Percentiles rank a stretch among this genome's conserved stretches.
These are phyloP conservation scores for Cladosporium austrohemisphaericum DNA, from an alignment of 2,329 filamentous ascomycete species.

Conservation along the genomic window DNA sequence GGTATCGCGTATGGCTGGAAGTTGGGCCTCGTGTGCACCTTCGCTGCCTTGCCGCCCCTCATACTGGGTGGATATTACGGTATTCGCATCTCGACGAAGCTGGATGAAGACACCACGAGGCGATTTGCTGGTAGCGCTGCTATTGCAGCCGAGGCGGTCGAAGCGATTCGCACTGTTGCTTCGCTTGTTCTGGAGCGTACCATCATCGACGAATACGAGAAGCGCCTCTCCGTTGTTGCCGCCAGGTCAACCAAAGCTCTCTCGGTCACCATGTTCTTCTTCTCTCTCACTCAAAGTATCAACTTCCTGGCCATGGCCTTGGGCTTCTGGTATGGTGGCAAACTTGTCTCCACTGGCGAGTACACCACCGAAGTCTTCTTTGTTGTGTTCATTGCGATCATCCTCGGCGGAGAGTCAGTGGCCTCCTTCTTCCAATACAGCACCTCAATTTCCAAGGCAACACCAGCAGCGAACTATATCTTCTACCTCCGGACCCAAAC, in stretches of 20 bases:
- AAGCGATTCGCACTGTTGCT: constrained; percentile 34
- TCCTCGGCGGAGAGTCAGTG: constrained; percentile 64
- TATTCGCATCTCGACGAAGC: constrained; percentile 32
- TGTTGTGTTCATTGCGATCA: constrained; percentile 57
- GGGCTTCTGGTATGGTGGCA: constrained; percentile 36
- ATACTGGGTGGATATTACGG: constrained; percentile 34
- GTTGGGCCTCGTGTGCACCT: constrained; percentile 30
- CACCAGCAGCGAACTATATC: constrained; percentile 41
- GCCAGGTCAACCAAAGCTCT: constrained; percentile 15
- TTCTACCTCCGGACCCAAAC: constrained; percentile 41
- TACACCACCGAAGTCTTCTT: constrained; percentile 47
- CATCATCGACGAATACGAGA: constrained; percentile 30
- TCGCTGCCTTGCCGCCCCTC: constrained; percentile 33
- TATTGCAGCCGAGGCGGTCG: constrained; percentile 35
- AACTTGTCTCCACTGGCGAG: constrained; percentile 31
- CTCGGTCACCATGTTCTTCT: constrained; percentile 26
- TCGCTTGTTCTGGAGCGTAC: constrained; percentile 31
- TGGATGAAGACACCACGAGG: constrained; percentile 29
- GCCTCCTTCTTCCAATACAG: constrained; percentile 65
- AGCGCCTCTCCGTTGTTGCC: constrained; percentile 12
- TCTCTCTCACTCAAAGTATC: constrained; percentile 32
- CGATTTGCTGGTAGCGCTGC: constrained; percentile 33
- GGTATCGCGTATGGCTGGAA: constrained; percentile 37
- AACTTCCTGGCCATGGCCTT: constrained; percentile 32
- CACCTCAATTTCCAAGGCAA: constrained; percentile 35